A percentile compares a stretch with the other conserved stretches of the same genome.
Evolutionary conservation across 257 asterid genomes (phyloP).

Genomic region (Scutellaria minor): DNA sequence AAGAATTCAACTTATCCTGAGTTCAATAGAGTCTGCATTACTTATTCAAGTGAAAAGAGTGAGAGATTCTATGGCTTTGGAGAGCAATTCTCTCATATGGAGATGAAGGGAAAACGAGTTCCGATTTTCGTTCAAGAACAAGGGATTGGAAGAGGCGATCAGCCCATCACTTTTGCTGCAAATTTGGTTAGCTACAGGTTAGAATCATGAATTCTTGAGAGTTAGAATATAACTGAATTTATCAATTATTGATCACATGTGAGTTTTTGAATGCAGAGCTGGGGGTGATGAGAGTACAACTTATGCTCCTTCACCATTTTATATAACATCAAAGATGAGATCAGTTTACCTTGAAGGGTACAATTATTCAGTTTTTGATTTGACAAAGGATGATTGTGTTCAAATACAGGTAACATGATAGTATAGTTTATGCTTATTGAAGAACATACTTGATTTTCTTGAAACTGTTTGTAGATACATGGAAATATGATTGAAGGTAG

Average conservation of each 20-base stretch:
- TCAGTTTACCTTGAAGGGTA: constrained; percentile 92
- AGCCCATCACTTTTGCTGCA: constrained; percentile 94
- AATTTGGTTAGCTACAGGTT: constrained; percentile 96
- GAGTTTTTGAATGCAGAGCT: constrained; percentile 56
- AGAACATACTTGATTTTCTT: neutral
- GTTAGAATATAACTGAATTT: neutral
- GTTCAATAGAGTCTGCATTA: constrained; percentile 72
- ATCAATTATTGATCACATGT: neutral
- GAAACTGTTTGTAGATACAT: constrained; percentile 58
- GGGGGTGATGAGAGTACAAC: constrained; percentile 97
- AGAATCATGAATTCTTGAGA: constrained; percentile 6
- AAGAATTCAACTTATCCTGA: constrained; percentile 42
- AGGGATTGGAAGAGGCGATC: constrained; percentile 98
- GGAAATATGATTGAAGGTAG: constrained; percentile 81
- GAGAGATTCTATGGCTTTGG: constrained; percentile 90
- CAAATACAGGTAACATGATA: constrained; percentile 71
- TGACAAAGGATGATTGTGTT: constrained; percentile 73
- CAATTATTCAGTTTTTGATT: constrained; percentile 84
- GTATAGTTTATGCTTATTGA: neutral
- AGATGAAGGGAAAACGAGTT: constrained; percentile 81
- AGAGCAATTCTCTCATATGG: constrained; percentile 91
- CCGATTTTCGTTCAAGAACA: constrained; percentile 96
- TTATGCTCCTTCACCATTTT: constrained; percentile 95
- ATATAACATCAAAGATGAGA: constrained; percentile 90
- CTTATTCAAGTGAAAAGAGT: constrained; percentile 73